Evolutionary conservation across 1,139 yeast genomes (phyloP).

Genomic region (Torulaspora pretoriensis): DNA sequence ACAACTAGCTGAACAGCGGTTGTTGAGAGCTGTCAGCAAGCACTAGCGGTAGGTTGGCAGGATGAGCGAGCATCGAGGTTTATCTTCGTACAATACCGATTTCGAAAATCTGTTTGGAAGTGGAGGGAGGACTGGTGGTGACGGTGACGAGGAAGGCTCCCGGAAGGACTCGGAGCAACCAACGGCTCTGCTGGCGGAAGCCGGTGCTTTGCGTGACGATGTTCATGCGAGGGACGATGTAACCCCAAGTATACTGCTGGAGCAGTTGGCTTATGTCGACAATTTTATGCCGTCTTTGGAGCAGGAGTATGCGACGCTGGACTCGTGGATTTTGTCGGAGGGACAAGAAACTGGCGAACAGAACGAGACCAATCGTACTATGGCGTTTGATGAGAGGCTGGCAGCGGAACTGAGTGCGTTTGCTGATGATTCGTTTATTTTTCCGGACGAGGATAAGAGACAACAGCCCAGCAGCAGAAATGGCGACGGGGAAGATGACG

Average conservation of each 20-base stretch:
- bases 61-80: slow-evolving; percentile 8
- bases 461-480: slow-evolving; percentile 10
- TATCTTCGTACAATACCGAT: slow-evolving; percentile 13
- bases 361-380: slow-evolving; percentile 12
- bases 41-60: background rate
- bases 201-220: slow-evolving; percentile 7
- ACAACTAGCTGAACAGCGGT: background rate
- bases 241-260: slow-evolving; percentile 65
- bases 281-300: slow-evolving; percentile 56
- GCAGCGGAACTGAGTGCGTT: slow-evolving; percentile 73
- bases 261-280: slow-evolving; percentile 73
- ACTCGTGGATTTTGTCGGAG: slow-evolving; percentile 26
- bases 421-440: slow-evolving; percentile 72
- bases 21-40: background rate
- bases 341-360: slow-evolving; percentile 3
- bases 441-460: slow-evolving; percentile 69
- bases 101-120: slow-evolving; percentile 20
- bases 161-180: slow-evolving; percentile 10
- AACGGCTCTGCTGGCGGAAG: slow-evolving; percentile 11
- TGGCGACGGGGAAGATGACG: slow-evolving; percentile 5
- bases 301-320: slow-evolving; percentile 31
- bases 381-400: slow-evolving; percentile 60
- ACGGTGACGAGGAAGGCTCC: slow-evolving; percentile 3
- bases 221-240: slow-evolving; percentile 25
- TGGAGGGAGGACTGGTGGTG: slow-evolving; percentile 1